Conservation (phyloP, 1,284 basidiomycete genomes). For the Caloboletus inedulis region DNA sequence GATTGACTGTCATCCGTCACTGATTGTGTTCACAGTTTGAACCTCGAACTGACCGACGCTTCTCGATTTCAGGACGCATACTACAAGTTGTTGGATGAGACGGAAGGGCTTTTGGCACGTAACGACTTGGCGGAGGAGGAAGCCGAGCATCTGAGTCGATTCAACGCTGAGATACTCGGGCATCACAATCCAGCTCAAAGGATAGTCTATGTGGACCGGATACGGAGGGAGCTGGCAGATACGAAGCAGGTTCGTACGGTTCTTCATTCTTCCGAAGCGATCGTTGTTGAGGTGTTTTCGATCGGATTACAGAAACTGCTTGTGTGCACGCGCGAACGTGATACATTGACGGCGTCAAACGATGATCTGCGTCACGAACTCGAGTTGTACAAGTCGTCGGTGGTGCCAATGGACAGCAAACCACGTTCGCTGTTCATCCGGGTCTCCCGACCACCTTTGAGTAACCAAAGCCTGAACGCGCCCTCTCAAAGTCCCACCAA, state of each 20-base stretch:
- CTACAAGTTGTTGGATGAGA: constrained; percentile 55
- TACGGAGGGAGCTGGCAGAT: constrained; percentile 66
- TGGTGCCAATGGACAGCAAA: constrained; percentile 52
- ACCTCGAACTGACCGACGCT: constrained; percentile 52
- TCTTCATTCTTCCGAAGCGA: neutral
- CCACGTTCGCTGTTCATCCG: constrained; percentile 63
- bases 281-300: constrained; percentile 2
- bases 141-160: constrained; percentile 58
- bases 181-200: constrained; percentile 73
- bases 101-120: constrained; percentile 58
- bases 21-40: constrained; percentile 42
- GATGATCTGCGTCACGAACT: constrained; percentile 60
- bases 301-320: constrained; percentile 49
- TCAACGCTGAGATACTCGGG: constrained; percentile 75
- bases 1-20: neutral
- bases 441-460: constrained; percentile 53
- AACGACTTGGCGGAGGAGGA: constrained; percentile 74
- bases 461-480: constrained; percentile 43
- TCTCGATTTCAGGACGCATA: constrained; percentile 69
- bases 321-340: constrained; percentile 51
- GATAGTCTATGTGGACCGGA: constrained; percentile 71
- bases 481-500: constrained; percentile 19
- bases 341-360: constrained; percentile 45
- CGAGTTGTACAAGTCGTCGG: constrained; percentile 66
- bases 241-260: constrained; percentile 57